Evolutionary conservation across 495 filamentous ascomycete genomes (phyloP), one percentile per base, ranked within the genome.

Genomic region (Penicillium daleae): DNA sequence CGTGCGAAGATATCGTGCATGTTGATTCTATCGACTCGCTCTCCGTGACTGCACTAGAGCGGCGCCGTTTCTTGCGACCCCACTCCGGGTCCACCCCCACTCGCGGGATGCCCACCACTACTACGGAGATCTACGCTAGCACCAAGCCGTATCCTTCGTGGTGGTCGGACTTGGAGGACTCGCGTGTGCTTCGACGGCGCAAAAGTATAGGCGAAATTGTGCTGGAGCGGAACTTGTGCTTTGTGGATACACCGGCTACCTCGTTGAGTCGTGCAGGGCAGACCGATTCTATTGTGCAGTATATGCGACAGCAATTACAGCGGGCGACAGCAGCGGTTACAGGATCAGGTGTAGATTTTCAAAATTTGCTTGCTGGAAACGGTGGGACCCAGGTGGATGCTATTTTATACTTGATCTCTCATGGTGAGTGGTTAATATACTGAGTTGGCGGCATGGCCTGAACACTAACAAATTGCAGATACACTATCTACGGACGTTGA

Each of bases 1-100:
- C 79, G n/a, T 97, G 94, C 71, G 91, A 97, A 69, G 92, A 97
- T 71, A 96, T 99, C 61, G 95, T 98, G 2, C 95, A 99, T 74
- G 90, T 97, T 54, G 95, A 99, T 72, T 87, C 92, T 0, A 79
- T 96, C 52, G 94, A 97, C 71, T 85, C 91, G 0, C 79, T 93
- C 54, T 74, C 63, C 40, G 75, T 66, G 26, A 65, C 65, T 52
- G 66, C 70, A 17, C 60, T 71, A 5, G 66, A 69, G 26, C 60
- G 68, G 12, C 66, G 74, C 44, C 69, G 71, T 44, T 49, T 67
- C 21, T 66, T 73, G 13, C 71, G 73, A 40, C 72, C 71, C 49
- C 75, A 76, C 66, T 62, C 74, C 39, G 78, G 72, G 32, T 9
- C 58, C 17, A 68, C 71, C 63, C 61, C 54, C 57, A 62, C 64